Conservation (phyloP, 2,329 filamentous ascomycete genomes). For the Pseudonectria foliicola region DNA sequence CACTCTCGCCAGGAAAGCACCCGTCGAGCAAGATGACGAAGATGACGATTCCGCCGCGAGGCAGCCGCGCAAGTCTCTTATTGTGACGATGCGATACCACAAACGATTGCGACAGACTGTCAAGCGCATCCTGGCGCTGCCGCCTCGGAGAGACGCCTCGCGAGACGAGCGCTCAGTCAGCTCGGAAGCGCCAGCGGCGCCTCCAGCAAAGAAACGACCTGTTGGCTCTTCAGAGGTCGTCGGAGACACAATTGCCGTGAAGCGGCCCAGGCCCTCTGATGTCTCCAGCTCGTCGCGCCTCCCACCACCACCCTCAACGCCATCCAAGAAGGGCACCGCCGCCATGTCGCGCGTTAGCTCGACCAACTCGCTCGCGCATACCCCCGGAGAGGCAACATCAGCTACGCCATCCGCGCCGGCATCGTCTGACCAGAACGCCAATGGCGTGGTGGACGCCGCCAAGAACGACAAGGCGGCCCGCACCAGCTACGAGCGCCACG, state of each 20-base stretch:
- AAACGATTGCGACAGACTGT: constrained; percentile 39
- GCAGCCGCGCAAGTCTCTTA: constrained; percentile 22
- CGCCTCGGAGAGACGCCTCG: constrained; percentile 31
- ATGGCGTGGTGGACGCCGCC: constrained; percentile 26
- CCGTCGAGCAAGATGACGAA: constrained; percentile 21
- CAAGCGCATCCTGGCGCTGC: constrained; percentile 39
- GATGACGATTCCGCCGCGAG: constrained; percentile 25
- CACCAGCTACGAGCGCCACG: constrained; percentile 29
- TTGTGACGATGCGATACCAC: constrained; percentile 44
- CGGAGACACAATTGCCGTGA: constrained; percentile 31
- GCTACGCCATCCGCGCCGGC: constrained; percentile 22
- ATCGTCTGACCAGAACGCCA: constrained; percentile 21
- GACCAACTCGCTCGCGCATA: constrained; percentile 44
- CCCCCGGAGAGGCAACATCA: constrained; percentile 39
- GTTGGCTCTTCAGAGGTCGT: constrained; percentile 28
- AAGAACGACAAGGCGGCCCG: constrained; percentile 17
- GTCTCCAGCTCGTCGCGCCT: constrained; percentile 26
- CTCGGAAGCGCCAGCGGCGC: constrained; percentile 29
- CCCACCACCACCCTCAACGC: constrained; percentile 42
- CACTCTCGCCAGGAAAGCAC: constrained; percentile 20
- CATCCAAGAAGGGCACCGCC: constrained; percentile 41
- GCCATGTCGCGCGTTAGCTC: constrained; percentile 49
- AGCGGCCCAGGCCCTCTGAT: constrained; percentile 39
- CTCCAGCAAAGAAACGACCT: constrained; percentile 43
- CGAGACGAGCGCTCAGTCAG: constrained; percentile 27